Evolutionary conservation across 352 stramenopile genomes (phyloP).

Genomic region (Phytopythium montanum): DNA sequence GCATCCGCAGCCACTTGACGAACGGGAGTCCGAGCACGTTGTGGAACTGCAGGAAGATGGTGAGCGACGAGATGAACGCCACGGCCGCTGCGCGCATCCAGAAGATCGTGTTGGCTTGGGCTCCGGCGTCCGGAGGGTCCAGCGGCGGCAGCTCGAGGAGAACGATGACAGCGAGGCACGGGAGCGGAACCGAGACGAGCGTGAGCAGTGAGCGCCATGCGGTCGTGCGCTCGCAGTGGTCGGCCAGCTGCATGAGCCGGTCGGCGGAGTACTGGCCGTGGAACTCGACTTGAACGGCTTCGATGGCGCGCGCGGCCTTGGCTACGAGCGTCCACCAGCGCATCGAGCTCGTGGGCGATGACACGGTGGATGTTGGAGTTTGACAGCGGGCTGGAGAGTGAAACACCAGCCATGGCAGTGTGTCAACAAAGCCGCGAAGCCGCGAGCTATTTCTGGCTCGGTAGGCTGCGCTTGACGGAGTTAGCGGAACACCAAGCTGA

Average conservation of each 20-base stretch:
- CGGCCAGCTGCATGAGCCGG: conserved; percentile 5
- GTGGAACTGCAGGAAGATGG: neutral
- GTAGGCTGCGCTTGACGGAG: too few relatives aligned
- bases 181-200: conserved; percentile 7
- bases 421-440: too few relatives aligned
- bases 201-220: conserved; percentile 1
- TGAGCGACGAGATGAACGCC: conserved; percentile 6
- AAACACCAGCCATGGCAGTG: too few relatives aligned
- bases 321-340: neutral
- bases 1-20: neutral
- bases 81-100: conserved; percentile 5
- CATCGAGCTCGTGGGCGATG: neutral
- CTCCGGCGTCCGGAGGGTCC: conserved; percentile 9
- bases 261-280: conserved; percentile 13
- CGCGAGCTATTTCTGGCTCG: too few relatives aligned
- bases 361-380: neutral
- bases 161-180: conserved; percentile 7
- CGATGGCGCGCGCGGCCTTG: neutral
- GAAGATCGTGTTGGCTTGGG: conserved; percentile 2
- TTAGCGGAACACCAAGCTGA: too few relatives aligned
- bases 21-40: conserved; percentile 8
- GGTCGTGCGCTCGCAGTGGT: conserved; percentile 7
- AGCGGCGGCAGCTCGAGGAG: conserved; percentile 10
- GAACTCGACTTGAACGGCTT: conserved; percentile 16
- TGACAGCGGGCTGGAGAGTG: neutral